phyloP scores from a whole-genome alignment of 495 filamentous ascomycete genomes.

The Aspergillus kassunensis region DNA sequence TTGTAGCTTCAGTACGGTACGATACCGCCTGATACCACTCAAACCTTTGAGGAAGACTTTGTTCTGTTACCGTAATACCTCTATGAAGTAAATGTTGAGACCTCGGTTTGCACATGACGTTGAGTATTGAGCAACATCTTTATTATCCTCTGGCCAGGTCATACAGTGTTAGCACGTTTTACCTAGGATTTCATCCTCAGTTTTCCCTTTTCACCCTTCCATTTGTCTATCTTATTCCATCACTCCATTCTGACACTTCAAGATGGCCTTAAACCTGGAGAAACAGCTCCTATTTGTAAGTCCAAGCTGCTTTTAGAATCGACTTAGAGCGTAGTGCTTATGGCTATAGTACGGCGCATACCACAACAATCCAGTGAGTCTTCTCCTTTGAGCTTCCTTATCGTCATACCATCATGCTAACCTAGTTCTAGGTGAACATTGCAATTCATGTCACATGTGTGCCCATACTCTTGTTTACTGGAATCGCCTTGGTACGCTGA shows the following conservation, averaged over 20 bases:
- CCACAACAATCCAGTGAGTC: conserved; percentile 73
- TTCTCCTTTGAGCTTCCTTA: not conserved
- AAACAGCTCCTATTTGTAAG: conserved; percentile 77
- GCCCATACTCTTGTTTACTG: conserved; percentile 75
- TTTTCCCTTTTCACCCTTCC: not conserved
- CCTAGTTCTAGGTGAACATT: conserved; percentile 61
- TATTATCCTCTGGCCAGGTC: not conserved
- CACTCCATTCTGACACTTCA: not conserved
- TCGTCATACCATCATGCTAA: conserved; percentile 1
- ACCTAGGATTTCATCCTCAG: not conserved
- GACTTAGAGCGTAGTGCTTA: conserved; percentile 15
- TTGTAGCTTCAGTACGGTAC: not conserved
- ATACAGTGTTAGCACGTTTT: too few species aligned
- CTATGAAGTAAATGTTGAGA: not conserved
- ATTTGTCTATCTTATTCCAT: not conserved
- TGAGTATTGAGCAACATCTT: not conserved
- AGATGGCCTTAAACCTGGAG: conserved; percentile 73
- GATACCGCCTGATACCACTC: too few species aligned
- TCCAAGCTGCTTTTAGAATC: conserved; percentile 11
- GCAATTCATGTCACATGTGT: conserved; percentile 89
- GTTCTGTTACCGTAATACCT: not conserved
- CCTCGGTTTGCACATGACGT: conserved; percentile 13
- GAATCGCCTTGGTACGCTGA: conserved; percentile 69
- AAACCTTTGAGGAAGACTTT: too few species aligned
- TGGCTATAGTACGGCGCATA: conserved; percentile 77